Percentiles rank a stretch among this genome's conserved stretches.
Conservation (phyloP, 1,284 basidiomycete species). For the Fomes fomentarius region DNA sequence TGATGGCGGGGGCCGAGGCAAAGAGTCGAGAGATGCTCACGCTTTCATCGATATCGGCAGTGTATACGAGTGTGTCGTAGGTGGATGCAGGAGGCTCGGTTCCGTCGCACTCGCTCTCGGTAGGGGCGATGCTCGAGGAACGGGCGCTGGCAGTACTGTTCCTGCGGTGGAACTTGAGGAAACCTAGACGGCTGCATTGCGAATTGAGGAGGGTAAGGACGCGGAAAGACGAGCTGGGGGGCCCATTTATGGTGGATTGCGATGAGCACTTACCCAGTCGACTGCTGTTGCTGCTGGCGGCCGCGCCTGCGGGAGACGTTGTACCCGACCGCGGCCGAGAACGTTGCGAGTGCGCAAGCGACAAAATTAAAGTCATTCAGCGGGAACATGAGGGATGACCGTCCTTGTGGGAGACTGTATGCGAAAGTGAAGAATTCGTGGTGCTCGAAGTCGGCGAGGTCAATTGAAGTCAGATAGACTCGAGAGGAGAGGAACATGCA, state of each 20-base stretch:
- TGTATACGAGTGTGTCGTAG: slow-evolving; percentile 14
- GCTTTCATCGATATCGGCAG: slow-evolving; percentile 13
- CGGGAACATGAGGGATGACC: slow-evolving; percentile 28
- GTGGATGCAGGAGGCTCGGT: slow-evolving; percentile 18
- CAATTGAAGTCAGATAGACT: slow-evolving; percentile 9
- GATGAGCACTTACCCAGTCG: slow-evolving; percentile 24
- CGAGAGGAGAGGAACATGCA: slow-evolving; percentile 11
- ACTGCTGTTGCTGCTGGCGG: slow-evolving; percentile 12
- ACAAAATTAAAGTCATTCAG: slow-evolving; percentile 34
- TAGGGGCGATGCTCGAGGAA: slow-evolving; percentile 11
- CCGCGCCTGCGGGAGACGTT: slow-evolving; percentile 26
- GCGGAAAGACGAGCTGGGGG: no score
- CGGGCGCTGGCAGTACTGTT: slow-evolving; percentile 22
- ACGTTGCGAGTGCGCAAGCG: slow-evolving; percentile 33
- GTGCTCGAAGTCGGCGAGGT: not conserved
- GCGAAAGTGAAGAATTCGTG: no score
- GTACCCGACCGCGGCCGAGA: slow-evolving; percentile 35
- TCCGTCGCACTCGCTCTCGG: slow-evolving; percentile 14
- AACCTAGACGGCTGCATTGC: slow-evolving; percentile 9
- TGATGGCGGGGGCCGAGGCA: not conserved
- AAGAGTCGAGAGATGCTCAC: slow-evolving; percentile 20
- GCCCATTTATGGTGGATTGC: no score
- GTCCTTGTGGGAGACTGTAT: no score
- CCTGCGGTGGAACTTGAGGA: slow-evolving; percentile 19
- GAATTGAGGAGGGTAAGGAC: no score